These are phyloP conservation scores for Aspergillus clavatus DNA, from an alignment of 2,329 filamentous ascomycete genomes.

Conservation along the genomic window DNA sequence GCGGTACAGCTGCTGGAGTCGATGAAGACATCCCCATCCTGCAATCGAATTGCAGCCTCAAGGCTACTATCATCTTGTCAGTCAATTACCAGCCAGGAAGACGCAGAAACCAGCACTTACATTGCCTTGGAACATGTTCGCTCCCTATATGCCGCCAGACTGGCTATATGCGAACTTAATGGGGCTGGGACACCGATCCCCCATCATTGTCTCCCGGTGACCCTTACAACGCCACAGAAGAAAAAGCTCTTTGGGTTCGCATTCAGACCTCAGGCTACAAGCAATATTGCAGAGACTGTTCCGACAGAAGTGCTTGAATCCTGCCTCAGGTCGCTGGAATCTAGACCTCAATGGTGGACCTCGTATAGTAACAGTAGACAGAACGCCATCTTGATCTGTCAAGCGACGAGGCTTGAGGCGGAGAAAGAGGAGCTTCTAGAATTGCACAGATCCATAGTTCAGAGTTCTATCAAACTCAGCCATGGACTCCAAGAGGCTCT, in stretches of 20 bases:
- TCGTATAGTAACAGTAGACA: slow-evolving; percentile 60
- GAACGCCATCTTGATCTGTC: slow-evolving; percentile 59
- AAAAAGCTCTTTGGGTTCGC: slow-evolving; percentile 21
- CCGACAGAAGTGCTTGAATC: slow-evolving; percentile 35
- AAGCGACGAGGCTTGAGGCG: slow-evolving; percentile 54
- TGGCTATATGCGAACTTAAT: slow-evolving; percentile 60
- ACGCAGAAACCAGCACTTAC: slow-evolving; percentile 20
- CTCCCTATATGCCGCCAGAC: slow-evolving; percentile 56
- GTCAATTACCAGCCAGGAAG: slow-evolving; percentile 38
- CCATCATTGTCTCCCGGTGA: slow-evolving; percentile 47
- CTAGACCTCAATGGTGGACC: slow-evolving; percentile 56
- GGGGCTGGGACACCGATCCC: slow-evolving; percentile 50
- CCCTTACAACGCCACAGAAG: slow-evolving; percentile 35
- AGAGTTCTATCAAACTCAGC: slow-evolving; percentile 34
- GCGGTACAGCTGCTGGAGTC: slow-evolving; percentile 43
- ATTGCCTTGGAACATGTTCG: slow-evolving; percentile 43
- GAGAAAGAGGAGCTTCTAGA: slow-evolving; percentile 48
- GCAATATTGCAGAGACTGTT: slow-evolving; percentile 12
- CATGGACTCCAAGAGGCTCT: slow-evolving; percentile 33
- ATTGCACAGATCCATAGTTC: slow-evolving; percentile 35
- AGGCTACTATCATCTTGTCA: slow-evolving; percentile 53
- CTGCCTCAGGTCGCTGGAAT: slow-evolving; percentile 53
- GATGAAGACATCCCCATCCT: slow-evolving; percentile 46
- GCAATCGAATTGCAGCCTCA: slow-evolving; percentile 49
- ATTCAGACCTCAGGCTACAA: slow-evolving; percentile 18